Evolutionary conservation across 2,329 filamentous ascomycete genomes (phyloP), one percentile per base, ranked within the genome.

Genomic region (Aspergillus hiratsukae): DNA sequence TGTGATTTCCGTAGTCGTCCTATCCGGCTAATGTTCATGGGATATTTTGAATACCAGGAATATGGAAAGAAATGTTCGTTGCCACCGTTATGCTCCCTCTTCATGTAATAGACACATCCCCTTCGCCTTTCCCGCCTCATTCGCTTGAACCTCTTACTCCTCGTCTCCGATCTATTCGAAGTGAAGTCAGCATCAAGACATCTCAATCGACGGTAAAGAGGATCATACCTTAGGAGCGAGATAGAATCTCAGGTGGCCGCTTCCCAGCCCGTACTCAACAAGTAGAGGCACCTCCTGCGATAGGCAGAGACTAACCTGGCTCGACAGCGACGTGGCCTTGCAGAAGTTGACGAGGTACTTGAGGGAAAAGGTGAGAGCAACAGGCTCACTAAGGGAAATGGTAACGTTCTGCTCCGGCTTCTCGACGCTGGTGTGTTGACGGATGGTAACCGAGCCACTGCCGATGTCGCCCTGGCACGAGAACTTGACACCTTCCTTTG

Each of bases 271-370:
- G 77, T 97, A 99, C 81, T 99, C 94, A 48, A 99, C 94, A 67
- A 97, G 81, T 64, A 99, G 86, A 28, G 94, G 94, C 52, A 99
- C 93, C 78, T 99, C 94, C 76, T 91, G 92, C 53, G 93, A 97
- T 66, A 99, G 83, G 78, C 89, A 96, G 67, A 99, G 87, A 79
- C 89, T 94, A 76, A 99, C 95, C 64, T 84, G 82, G 65, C 76
- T 80, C 41, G 92, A 93, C 59, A 99, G 81, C 53, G 86, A 87
- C 61, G 91, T 89, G 35, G 95, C 95, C 81, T 99, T 99, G 89
- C 94, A 97, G 81, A 99, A 99, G 84, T 97, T 97, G 83, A 96
- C 90, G 3, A 99, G 87, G 80, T 99, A 99, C 81, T 99, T 99
- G 69, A 99, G 88, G 35, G 94, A 97, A 81, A 99, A 99, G 51